Base-by-base conservation (phyloP, 2,329 filamentous ascomycete species). In the Dactylonectria estremocensis region DNA sequence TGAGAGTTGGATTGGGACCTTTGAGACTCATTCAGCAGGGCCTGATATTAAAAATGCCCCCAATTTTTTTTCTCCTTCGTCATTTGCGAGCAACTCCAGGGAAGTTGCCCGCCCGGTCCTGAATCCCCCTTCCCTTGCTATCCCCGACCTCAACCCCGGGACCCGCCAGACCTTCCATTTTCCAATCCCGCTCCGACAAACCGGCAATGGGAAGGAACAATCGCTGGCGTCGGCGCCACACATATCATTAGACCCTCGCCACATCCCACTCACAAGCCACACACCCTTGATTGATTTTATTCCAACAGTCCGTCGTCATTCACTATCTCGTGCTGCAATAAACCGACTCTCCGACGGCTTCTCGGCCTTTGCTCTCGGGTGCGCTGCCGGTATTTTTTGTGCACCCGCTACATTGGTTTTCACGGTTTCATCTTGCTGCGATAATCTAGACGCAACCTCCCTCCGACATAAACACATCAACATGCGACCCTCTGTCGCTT, bases 401-500 rank as follows among this genome's bases (percentile, higher is more conserved):
- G 49, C 48, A 20, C 40, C 31, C 20, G 5, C 45, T 56, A 18
- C 37, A 14, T 46, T 28, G 22, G 37, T 52, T 8, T 11, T 33
- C 49, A 20, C 28, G 18, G 11, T 11, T 10, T 55, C 13, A 5
- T 28, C 1, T 31, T 40, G 8, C 33, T 33, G 16, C 18, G 24
- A 4, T 18, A 18, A 10, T 52, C 43, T 45, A 45, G n/a, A 45
- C 33, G 9, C 49, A 49, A 49, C 18, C 46, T 11, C 37, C 9
- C 40, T 35, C 28, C 33, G 6, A 37, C 49, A 48, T 28, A 24
- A 24, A 40, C 43, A 16, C 24, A 13, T 24, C n/a, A 67, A 55
- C 14, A 79, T 80, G 77, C 78, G 76, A 59, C 64, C 71, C 18
- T 72, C 75, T 22, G 31, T 69, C 69, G 61, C 70, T n/a, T 72